A percentile compares a stretch with the other conserved stretches of the same genome.
phyloP scores from a whole-genome alignment of 1,139 yeast species.

The Kurtzmaniella natalensis region DNA sequence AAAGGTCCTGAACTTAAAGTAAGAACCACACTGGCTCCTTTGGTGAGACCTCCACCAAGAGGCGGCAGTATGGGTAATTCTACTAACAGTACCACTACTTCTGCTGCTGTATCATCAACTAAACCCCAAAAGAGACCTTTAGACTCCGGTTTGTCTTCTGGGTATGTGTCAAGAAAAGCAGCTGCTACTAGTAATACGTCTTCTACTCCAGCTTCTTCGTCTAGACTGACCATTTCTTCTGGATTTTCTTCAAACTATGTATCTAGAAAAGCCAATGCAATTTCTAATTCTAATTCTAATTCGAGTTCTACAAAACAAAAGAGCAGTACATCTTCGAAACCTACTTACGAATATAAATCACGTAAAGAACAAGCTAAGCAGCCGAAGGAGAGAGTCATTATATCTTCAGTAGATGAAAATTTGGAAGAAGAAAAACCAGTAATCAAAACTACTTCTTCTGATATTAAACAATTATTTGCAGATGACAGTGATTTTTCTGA shows the following conservation, averaged over 20 bases:
- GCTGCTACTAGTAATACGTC: no score
- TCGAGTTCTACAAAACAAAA: no score
- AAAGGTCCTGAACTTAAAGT: constrained; percentile 27
- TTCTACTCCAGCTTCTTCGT: constrained; percentile 4
- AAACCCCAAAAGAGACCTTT: background rate
- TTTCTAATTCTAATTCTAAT: background rate
- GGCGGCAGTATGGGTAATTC: no score
- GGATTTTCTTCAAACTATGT: constrained; percentile 24
- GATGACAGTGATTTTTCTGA: constrained; percentile 8
- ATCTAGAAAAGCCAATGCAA: constrained; percentile 18
- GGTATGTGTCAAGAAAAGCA: constrained; percentile 10
- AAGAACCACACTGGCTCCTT: constrained; percentile 4
- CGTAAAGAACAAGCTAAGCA: constrained; percentile 27
- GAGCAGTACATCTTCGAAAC: background rate
- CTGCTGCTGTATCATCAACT: constrained; percentile 1
- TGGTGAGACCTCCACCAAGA: background rate
- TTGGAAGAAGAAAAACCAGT: constrained; percentile 11
- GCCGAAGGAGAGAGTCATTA: constrained; percentile 36
- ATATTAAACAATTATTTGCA: constrained; percentile 7
- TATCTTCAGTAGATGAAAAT: constrained; percentile 19
- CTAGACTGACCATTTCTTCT: constrained; percentile 6
- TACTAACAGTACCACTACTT: constrained; percentile 1
- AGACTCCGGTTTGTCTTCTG: constrained; percentile 5
- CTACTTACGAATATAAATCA: constrained; percentile 34
- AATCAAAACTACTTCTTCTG: constrained; percentile 4